Evolutionary conservation across 2,329 filamentous ascomycete genomes (phyloP), one percentile per base, ranked within the genome.

Genomic region (Fusarium bulbicola): DNA sequence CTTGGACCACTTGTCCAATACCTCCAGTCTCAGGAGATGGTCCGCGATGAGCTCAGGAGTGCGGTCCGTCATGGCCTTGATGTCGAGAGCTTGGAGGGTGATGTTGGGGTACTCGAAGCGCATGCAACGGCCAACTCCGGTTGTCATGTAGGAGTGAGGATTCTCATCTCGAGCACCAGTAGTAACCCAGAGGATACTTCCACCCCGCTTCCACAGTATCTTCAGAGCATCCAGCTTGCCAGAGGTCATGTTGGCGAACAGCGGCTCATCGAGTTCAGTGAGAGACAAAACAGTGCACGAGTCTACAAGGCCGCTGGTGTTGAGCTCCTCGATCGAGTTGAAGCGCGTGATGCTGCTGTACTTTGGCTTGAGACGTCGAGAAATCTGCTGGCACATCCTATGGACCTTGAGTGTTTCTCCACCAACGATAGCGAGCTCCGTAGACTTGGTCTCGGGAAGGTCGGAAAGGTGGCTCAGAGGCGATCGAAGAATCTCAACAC

Each of bases 181-280:
- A 2, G 64, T 67, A 2, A 58, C 34, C 64, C 64, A 67, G 7
- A 67, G 64, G 16, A 67, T 40, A 1, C 39, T 42, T 1, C 60
- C 20, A 0, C 18, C 28, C 18, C 32, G 39, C 0, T 13, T 28
- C 52, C 52, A 63, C 10, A 59, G 2, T 1, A 6, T 39, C 9
- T 4, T 63, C 5, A 63, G 16, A 7, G 34, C 49, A 0, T 63
- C 39, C 0, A 59, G 0, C 28, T 59, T 63, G 9, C 0, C 8
- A 0, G 34, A 26, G 0, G 52, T 63, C 37, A 59, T 18, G 15
- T 26, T 63, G 28, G 26, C 13, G 0, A 63, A 57, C 21, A 63
- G 0, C 2, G 60, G 60, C n/a, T 63, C 49, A 1, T 63, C 60
- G 10, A 59, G 60, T 18, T 63, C 60, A 0, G 60, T 59, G 9